Base-by-base conservation (phyloP, 2,329 filamentous ascomycete genomes). In the Colletotrichum lini region DNA sequence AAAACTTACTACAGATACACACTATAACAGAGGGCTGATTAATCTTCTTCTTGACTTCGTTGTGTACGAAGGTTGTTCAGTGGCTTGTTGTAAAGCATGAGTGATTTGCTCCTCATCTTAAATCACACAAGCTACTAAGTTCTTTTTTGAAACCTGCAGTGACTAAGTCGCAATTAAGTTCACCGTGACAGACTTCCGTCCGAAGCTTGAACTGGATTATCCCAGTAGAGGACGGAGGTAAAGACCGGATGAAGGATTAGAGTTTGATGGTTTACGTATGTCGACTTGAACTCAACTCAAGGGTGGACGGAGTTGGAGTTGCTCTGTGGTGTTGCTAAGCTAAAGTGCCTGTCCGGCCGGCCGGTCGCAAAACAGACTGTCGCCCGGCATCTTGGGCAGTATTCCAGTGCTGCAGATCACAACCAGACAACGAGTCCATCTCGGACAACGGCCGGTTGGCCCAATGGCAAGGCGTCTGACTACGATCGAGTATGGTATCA, bases 391-490 rank as follows among this genome's bases (percentile, higher is more conserved):
- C 35, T 50, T 40, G 5, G 26, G 26, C 12, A 7, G 8, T 6
- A 8, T 40, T 23, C 45, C n/a, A 16, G 15, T 0, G 9, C 16
- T 2, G 3, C 3, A 3, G 7, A 23, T 0, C 44, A 26, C 40
- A 59, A 18, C 18, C 8, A 23, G 42, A 49, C 13, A 35, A 35
- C 21, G 10, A 45, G 53, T 44, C 30, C 23, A 9, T 26, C 5
- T 38, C 40, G 53, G 53, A 64, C 23, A 38, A 35, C n/a, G 69
- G 69, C 69, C 69, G 69, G 69, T 72, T 82, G 79, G 79, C 78
- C 79, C 78, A 80, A 80, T 82, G 80, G 77, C 80, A 83, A 82
- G 80, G 80, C 81, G 81, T 82, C 80, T 82, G 80, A 83, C 81
- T 82, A 82, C 80, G 80, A 82, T 49, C 42, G 4, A 40, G n/a